phyloP scores from a whole-genome alignment of 495 filamentous ascomycete species.

The Podospora comata region DNA sequence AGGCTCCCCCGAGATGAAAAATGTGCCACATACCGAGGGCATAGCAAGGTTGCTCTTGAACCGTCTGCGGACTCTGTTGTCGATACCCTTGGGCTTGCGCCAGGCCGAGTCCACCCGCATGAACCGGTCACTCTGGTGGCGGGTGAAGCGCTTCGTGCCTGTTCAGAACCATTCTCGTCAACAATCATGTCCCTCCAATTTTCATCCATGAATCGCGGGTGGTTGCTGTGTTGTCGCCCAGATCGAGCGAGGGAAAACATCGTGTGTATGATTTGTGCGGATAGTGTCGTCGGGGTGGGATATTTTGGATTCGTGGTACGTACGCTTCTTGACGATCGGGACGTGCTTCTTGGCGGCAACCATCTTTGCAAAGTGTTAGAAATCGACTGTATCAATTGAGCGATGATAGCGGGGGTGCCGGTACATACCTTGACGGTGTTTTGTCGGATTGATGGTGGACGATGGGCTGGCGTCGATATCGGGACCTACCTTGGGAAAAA shows the following conservation, averaged over 20 bases:
- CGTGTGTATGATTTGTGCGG: constrained; percentile 8
- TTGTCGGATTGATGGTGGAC: constrained; percentile 41
- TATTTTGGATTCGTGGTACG: constrained; percentile 39
- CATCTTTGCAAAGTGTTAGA: constrained; percentile 64
- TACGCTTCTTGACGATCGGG: constrained; percentile 99
- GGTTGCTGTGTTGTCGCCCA: constrained; percentile 9
- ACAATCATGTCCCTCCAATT: constrained; percentile 17
- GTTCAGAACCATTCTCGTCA: constrained; percentile 30
- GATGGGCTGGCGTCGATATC: constrained; percentile 38
- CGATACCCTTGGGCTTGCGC: constrained; percentile 99
- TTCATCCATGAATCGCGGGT: constrained; percentile 7
- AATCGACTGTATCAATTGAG: neutral
- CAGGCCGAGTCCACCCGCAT: constrained; percentile 81
- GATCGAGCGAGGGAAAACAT: constrained; percentile 6
- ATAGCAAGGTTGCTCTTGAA: constrained; percentile 94
- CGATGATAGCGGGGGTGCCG: constrained; percentile 10
- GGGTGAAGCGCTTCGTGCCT: constrained; percentile 88
- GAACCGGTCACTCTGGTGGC: constrained; percentile 96
- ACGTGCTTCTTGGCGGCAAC: constrained; percentile 97
- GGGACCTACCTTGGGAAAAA: constrained; percentile 39
- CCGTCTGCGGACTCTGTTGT: constrained; percentile 75
- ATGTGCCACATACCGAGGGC: constrained; percentile 78
- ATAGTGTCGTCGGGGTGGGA: constrained; percentile 19
- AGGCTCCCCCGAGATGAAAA: neutral
- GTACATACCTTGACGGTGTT: constrained; percentile 48